A percentile compares a stretch with the other conserved stretches of the same genome.
Conservation (phyloP, 352 stramenopile species). For the Phytophthora sp. region DNA sequence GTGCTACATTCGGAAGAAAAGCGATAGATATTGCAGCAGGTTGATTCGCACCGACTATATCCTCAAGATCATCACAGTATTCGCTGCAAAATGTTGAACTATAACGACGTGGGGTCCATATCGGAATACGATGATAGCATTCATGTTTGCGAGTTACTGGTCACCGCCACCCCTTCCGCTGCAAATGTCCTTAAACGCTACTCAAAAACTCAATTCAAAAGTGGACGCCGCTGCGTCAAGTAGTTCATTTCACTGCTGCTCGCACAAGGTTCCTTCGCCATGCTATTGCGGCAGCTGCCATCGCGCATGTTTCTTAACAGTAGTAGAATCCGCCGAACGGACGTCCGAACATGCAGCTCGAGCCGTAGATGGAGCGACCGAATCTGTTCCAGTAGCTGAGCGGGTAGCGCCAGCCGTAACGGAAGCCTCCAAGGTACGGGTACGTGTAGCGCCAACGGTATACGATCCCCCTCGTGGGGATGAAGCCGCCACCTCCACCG, state of each 20-base stretch:
- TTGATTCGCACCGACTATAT: too few species aligned
- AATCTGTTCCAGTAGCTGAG: conserved; percentile 45
- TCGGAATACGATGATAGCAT: conserved; percentile 5
- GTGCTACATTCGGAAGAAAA: too few species aligned
- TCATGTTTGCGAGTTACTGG: conserved; percentile 17
- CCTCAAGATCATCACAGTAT: too few species aligned
- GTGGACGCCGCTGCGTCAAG: conserved; percentile 1
- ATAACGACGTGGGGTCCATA: not conserved
- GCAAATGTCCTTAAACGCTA: conserved; percentile 23
- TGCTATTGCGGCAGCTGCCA: conserved; percentile 19
- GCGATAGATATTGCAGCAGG: too few species aligned
- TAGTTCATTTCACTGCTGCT: conserved; percentile 10
- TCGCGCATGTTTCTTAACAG: too few species aligned
- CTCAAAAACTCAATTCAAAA: conserved; percentile 27
- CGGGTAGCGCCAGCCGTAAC: conserved; percentile 53
- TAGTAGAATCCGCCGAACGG: conserved; percentile 44
- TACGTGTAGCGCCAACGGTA: conserved; percentile 45
- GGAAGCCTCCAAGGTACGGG: conserved; percentile 26
- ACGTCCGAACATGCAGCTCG: conserved; percentile 36
- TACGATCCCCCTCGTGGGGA: conserved; percentile 35
- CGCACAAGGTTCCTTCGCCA: conserved; percentile 20
- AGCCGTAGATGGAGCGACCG: conserved; percentile 39
- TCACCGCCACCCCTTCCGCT: not conserved
- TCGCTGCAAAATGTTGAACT: too few species aligned
- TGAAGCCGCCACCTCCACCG: conserved; percentile 34